Base-by-base conservation (phyloP, 805 yeast genomes). In the Ogataea minuta region DNA sequence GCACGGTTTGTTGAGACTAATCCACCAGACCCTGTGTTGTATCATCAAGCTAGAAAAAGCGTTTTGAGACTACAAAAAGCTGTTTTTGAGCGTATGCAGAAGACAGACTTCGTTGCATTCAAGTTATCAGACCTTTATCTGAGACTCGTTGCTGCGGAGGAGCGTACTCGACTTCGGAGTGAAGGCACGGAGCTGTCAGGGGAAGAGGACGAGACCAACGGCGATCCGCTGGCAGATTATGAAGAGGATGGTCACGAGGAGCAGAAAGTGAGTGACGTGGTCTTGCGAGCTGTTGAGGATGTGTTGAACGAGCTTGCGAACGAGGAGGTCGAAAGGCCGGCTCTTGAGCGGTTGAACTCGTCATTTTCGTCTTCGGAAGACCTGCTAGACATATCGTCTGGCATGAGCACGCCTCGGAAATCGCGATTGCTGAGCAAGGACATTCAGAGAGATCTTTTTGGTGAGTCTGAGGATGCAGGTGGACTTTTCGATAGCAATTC, bases 301-400 rank as follows among this genome's bases (percentile, higher is more conserved):
- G 88, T 85, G 3, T 70, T 83, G 40, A 73, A 72, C 19, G 77
- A 79, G 45, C 80, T 82, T 23, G 74, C 76, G 72, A 62, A 52
- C 19, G 54, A 60, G 25, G 40, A 46, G 5, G 31, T 9, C 12
- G 43, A 37, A 6, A 41, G 34, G 2, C 29, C 24, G 23, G 23
- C 16, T 19, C 17, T 34, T 13, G 31, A 31, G 13, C 34, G 28
- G 6, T 19, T 24, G 12, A 32, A 31, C 14, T 36, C 48, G 11
- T 28, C 26, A 9, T 23, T 39, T 4, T 34, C 45, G 4, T 39
- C 49, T 2, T 17, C 48, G 9, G 51, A 44, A 9, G 53, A 46
- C 13, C 34, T 43, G 20, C 41, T 38, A 6, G 39, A 30, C 7
- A n/a, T 20, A 6, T 41, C 42, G 3, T 43, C 52, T 1, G 47